Evolutionary conservation across 352 stramenopile genomes (phyloP), one percentile per base, ranked within the genome.

Genomic region (Blastocystis sp.): DNA sequence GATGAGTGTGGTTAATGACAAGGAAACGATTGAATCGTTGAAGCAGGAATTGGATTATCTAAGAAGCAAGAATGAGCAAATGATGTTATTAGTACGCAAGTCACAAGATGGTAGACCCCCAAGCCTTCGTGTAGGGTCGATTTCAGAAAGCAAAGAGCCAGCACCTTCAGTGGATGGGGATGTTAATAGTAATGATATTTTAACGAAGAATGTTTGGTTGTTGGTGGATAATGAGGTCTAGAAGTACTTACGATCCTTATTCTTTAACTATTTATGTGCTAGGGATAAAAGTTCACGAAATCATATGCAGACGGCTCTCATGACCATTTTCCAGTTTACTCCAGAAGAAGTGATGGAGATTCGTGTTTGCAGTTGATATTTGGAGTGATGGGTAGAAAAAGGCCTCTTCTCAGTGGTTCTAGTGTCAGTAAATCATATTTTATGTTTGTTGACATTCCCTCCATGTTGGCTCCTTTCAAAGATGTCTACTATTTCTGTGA

Each of bases 281-380:
- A 19, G 64, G 13, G 64, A 77, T 56, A 33, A 42, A n/a, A 77
- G 40, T 77, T 51, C 64, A 48, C 17, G 64, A 30, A 77, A 77
- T 56, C 64, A 77, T 48, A 77, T 77, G 64, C 64, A 77, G 64
- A 77, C 64, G 33, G 64, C 64, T 40, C 27, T 77, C n/a, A 77
- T 77, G 64, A 51, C 64, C 37, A 77, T 77, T 19, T 77, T 77
- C 64, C 64, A 77, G 40, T 77, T 77, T 42, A 77, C 64, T 51
- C 64, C 64, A 48, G 64, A 77, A 42, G 64, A 77, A 30, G 64
- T 77, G 33, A 56, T 77, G 64, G 64, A 77, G 64, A 77, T 77
- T 56, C 64, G 64, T n/a, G 64, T 77, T 40, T 13, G 64, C 17
- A 13, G 35, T 27, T 77, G 9, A 17, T 77, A 35, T 24, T 51